Evolutionary conservation across 2,329 filamentous ascomycete species (phyloP), one percentile per base, ranked within the genome.

Genomic region (Plectosphaerella plurivora): DNA sequence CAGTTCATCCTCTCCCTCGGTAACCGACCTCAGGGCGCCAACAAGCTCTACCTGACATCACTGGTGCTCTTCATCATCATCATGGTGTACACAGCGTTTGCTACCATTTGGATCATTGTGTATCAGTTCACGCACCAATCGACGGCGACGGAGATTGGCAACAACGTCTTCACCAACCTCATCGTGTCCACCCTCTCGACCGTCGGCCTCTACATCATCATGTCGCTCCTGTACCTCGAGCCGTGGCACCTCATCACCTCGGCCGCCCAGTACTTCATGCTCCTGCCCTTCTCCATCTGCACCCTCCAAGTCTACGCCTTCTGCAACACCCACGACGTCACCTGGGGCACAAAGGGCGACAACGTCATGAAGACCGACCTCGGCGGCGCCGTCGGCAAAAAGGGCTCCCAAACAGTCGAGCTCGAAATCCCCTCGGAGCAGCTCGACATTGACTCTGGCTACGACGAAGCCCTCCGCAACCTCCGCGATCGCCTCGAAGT

Each of bases 191-290:
- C 88, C n/a, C 76, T 87, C 4, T 95, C 91, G 2, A 99, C 94
- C 0, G 74, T 97, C 41, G 94, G 95, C 1, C 78, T 99, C 39
- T 99, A 97, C 78, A 94, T 99, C 75, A 70, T 96, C 72, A 96
- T 96, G 86, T 94, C 88, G 22, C 91, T 99, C 73, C 73, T 99
- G 55, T 99, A 99, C 72, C 83, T 99, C 46, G 95, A 99, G 61
- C 94, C 94, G 0, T 99, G 94, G 94, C 94, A 99, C 76, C 94
- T 99, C 89, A 88, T 99, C 73, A 99, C 94, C 12, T 93, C 87
- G 0, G 86, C 89, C 0, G 83, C 79, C 1, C 92, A 97, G 68
- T 99, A 99, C 76, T 97, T 99, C 68, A 81, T 92, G 46, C 84
- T 99, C 24, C 78, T 99, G 36, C 94, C 94, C 0, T 87, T 81